These are phyloP conservation scores for Peronospora destructor DNA, from an alignment of 352 stramenopile genomes.

Conservation along the genomic window DNA sequence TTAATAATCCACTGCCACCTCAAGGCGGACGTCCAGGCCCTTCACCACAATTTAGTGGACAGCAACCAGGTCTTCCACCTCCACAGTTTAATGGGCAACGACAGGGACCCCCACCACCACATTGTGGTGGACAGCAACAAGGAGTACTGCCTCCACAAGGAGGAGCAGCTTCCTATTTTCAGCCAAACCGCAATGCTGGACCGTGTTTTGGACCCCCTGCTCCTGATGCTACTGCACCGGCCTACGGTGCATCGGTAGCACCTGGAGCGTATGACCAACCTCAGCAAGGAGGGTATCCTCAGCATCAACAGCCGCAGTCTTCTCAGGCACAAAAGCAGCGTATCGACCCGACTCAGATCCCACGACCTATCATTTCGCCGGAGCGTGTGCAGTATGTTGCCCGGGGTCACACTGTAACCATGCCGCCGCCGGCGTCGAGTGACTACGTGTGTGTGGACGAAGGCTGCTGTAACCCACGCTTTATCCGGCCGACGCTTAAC, in stretches of 20 bases:
- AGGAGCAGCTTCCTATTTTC: conserved; percentile 26
- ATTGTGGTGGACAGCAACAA: conserved; percentile 23
- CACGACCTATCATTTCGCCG: conserved; percentile 57
- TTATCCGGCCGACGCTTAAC: conserved; percentile 84
- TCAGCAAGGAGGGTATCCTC: conserved; percentile 28
- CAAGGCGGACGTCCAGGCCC: conserved; percentile 6
- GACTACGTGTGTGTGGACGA: conserved; percentile 82
- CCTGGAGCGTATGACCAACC: conserved; percentile 20
- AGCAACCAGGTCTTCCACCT: not conserved
- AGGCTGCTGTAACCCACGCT: conserved; percentile 84
- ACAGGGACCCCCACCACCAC: conserved; percentile 16
- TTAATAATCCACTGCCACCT: conserved; percentile 9
- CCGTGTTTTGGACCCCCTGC: conserved; percentile 21
- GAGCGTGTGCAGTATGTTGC: conserved; percentile 74
- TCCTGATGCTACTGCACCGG: conserved; percentile 13
- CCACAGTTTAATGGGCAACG: conserved; percentile 10
- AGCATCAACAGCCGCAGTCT: conserved; percentile 30
- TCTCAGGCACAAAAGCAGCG: conserved; percentile 55
- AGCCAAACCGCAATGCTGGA: conserved; percentile 32
- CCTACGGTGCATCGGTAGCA: conserved; percentile 19
- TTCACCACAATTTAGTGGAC: conserved; percentile 1
- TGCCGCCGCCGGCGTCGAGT: conserved; percentile 67
- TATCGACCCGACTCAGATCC: conserved; percentile 86
- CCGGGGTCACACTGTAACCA: conserved; percentile 73
- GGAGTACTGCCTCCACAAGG: conserved; percentile 16